Evolutionary conservation across 2,329 filamentous ascomycete genomes (phyloP).

Genomic region (Neonectria coccinea): DNA sequence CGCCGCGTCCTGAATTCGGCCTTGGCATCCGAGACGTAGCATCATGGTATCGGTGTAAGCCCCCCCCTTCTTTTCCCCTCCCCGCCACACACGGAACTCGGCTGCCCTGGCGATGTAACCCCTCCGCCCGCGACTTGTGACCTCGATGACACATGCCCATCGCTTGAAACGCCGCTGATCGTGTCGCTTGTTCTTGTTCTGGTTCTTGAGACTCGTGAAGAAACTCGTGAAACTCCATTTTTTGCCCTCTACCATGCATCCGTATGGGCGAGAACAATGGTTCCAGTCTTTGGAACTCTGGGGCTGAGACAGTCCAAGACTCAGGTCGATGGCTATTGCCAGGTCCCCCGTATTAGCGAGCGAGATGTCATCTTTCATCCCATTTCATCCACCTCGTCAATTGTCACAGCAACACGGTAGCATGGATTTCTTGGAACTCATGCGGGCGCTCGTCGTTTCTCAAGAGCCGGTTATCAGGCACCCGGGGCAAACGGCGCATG

Average conservation of each 20-base stretch:
- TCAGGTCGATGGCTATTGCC: constrained; percentile 10
- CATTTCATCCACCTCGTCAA: constrained; percentile 6
- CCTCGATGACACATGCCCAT: constrained; percentile 16
- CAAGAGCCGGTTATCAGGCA: too few relatives aligned
- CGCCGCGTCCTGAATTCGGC: not conserved
- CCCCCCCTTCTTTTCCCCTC: not conserved
- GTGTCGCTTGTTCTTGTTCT: not conserved
- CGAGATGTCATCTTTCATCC: constrained; percentile 11
- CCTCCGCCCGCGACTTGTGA: constrained; percentile 15
- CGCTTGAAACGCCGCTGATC: constrained; percentile 23
- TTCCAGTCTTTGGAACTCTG: not conserved
- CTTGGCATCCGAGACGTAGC: constrained; percentile 15
- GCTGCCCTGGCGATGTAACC: constrained; percentile 8
- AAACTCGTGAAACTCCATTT: constrained; percentile 2
- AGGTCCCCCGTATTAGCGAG: not conserved
- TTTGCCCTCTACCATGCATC: not conserved
- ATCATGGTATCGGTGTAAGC: constrained; percentile 11
- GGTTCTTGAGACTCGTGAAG: not conserved
- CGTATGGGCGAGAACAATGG: constrained; percentile 2
- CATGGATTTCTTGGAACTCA: not conserved
- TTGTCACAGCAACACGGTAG: constrained; percentile 14
- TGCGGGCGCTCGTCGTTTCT: constrained; percentile 1
- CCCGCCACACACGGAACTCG: constrained; percentile 15
- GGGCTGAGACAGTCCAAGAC: constrained; percentile 10
- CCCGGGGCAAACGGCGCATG: not conserved